These are phyloP conservation scores for Bauhinia variegata DNA, from an alignment of 306 rosid species.

Conservation along the genomic window DNA sequence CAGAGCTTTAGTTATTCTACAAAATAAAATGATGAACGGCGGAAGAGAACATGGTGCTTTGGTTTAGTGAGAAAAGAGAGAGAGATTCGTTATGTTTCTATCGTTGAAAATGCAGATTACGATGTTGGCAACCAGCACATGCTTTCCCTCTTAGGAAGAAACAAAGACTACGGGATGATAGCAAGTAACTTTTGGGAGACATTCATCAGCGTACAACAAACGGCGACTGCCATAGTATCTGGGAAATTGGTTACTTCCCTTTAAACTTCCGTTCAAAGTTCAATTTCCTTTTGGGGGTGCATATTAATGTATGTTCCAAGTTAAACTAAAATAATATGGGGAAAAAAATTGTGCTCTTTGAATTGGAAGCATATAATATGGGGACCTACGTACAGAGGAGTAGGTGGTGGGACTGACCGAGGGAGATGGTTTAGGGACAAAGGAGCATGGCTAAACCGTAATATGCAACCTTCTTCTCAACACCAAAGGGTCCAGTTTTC, in stretches of 20 bases:
- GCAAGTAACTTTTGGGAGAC: too few species aligned
- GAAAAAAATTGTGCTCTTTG: slow-evolving; percentile 1
- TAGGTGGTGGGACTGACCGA: slow-evolving; percentile 60
- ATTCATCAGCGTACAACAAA: not conserved
- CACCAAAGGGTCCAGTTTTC: slow-evolving; percentile 41
- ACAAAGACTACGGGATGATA: not conserved
- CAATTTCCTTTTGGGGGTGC: too few species aligned
- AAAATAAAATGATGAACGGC: not conserved
- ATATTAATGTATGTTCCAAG: too few species aligned
- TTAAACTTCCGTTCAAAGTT: too few species aligned
- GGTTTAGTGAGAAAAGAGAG: not conserved
- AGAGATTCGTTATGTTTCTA: not conserved
- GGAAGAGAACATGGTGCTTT: not conserved
- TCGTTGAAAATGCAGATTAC: not conserved
- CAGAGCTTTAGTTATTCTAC: slow-evolving; percentile 4
- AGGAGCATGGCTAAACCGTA: slow-evolving; percentile 70
- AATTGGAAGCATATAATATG: slow-evolving; percentile 17
- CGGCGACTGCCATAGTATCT: too few species aligned
- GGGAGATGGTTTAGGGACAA: slow-evolving; percentile 54
- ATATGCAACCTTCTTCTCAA: slow-evolving; percentile 43
- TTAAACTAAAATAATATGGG: too few species aligned
- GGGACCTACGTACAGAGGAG: slow-evolving; percentile 42
- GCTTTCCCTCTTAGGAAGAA: not conserved
- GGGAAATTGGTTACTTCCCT: too few species aligned
- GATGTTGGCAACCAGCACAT: slow-evolving; percentile 10